Evolutionary conservation across 2,329 filamentous ascomycete genomes (phyloP).

Genomic region (Botrytis hyacinthi): DNA sequence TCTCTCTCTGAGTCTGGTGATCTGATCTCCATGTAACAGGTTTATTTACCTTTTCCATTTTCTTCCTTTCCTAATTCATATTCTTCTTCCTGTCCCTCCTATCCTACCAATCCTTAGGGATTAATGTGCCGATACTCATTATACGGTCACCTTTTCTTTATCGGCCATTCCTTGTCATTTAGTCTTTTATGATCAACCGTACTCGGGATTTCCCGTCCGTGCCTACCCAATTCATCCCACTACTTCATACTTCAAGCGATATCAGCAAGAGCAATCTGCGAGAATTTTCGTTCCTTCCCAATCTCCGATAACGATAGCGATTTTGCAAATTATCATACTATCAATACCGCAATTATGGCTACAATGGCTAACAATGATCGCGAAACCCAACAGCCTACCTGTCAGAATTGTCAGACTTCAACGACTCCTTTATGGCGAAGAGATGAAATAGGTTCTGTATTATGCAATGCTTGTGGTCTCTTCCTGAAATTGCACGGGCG

Average conservation of each 20-base stretch:
- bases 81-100: slow-evolving; percentile 4
- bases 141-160: slow-evolving; percentile 12
- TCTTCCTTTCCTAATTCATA: background rate
- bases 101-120: slow-evolving; percentile 3
- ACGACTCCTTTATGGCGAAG: slow-evolving; percentile 96
- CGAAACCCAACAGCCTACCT: slow-evolving; percentile 77
- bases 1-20: slow-evolving; percentile 15
- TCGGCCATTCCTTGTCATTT: background rate
- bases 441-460: slow-evolving; percentile 91
- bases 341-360: slow-evolving; percentile 41
- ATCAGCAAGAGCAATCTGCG: slow-evolving; percentile 17
- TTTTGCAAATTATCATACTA: slow-evolving; percentile 20
- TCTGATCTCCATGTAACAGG: background rate
- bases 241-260: slow-evolving; percentile 11
- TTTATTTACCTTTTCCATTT: background rate
- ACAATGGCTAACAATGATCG: slow-evolving; percentile 50
- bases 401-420: slow-evolving; percentile 93
- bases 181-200: slow-evolving; percentile 11
- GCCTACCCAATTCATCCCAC: background rate
- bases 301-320: slow-evolving; percentile 23
- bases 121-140: background rate
- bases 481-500: slow-evolving; percentile 97
- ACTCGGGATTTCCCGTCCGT: background rate
- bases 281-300: slow-evolving; percentile 22
- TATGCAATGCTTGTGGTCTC: slow-evolving; percentile 97